These are phyloP conservation scores for Aspergillus candidus DNA, from an alignment of 2,329 filamentous ascomycete genomes.

Conservation along the genomic window DNA sequence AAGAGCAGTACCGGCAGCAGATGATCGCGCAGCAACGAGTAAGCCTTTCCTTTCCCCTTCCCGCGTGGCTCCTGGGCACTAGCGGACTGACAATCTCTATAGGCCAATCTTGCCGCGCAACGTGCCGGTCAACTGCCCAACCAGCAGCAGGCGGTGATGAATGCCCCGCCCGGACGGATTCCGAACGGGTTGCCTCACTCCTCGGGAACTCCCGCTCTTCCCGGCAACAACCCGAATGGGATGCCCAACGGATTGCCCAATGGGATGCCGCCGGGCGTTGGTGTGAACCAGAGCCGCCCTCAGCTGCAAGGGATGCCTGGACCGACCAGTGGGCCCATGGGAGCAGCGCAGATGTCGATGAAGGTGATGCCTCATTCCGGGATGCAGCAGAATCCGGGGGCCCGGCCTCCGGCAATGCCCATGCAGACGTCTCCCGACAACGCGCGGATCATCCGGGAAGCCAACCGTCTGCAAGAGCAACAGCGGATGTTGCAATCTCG, in stretches of 20 bases:
- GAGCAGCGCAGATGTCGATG: slow-evolving; percentile 55
- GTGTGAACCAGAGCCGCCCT: slow-evolving; percentile 33
- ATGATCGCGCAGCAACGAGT: slow-evolving; percentile 52
- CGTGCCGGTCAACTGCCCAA: slow-evolving; percentile 38
- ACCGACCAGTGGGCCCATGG: slow-evolving; percentile 45
- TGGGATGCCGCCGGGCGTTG: slow-evolving; percentile 36
- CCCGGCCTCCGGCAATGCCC: slow-evolving; percentile 32
- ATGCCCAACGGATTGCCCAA: slow-evolving; percentile 39
- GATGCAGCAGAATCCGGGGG: slow-evolving; percentile 45
- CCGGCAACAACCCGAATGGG: slow-evolving; percentile 26
- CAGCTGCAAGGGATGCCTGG: slow-evolving; percentile 40
- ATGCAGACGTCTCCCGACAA: slow-evolving; percentile 53
- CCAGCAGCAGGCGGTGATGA: slow-evolving; percentile 33
- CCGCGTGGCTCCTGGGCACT: not conserved
- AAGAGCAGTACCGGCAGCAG: slow-evolving; percentile 58
- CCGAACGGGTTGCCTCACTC: slow-evolving; percentile 41
- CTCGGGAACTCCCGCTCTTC: slow-evolving; percentile 33
- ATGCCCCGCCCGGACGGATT: slow-evolving; percentile 30
- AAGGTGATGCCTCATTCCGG: slow-evolving; percentile 51
- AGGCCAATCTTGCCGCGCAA: slow-evolving; percentile 40
- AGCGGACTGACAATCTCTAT: slow-evolving; percentile 9
- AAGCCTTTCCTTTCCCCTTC: slow-evolving; percentile 13
- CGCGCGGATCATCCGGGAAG: slow-evolving; percentile 44
- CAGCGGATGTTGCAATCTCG: slow-evolving; percentile 58
- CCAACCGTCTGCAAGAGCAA: slow-evolving; percentile 43